phyloP scores from a whole-genome alignment of 352 stramenopile species.

The Lagenidium giganteum region DNA sequence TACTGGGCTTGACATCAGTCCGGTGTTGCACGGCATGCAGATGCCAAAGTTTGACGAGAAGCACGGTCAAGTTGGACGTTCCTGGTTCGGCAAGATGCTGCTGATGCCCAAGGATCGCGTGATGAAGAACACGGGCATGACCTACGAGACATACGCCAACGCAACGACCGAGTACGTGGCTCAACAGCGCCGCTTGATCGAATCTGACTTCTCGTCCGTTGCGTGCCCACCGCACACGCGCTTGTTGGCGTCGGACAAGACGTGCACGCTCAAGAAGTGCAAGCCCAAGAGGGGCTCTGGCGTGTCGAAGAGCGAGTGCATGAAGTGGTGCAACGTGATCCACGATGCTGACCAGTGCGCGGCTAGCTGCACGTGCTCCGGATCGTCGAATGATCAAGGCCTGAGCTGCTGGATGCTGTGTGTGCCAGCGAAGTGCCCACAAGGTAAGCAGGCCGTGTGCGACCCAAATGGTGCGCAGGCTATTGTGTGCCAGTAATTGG shows the following conservation, averaged over 20 bases:
- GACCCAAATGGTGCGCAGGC: slow-evolving; percentile 1
- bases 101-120: slow-evolving; percentile 14
- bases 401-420: slow-evolving; percentile 18
- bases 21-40: slow-evolving; percentile 17
- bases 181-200: too few species aligned
- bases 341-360: slow-evolving; percentile 5
- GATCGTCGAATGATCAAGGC: slow-evolving; percentile 1
- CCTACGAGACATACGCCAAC: slow-evolving; percentile 13
- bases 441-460: slow-evolving; percentile 2
- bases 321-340: slow-evolving; percentile 13
- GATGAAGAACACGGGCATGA: slow-evolving; percentile 10
- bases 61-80: slow-evolving; percentile 5
- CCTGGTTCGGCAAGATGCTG: slow-evolving; percentile 17
- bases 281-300: not conserved
- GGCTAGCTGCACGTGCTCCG: slow-evolving; percentile 6
- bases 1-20: slow-evolving; percentile 3
- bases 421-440: not conserved
- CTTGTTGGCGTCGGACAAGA: slow-evolving; percentile 12
- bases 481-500: slow-evolving; percentile 3
- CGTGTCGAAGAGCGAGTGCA: slow-evolving; percentile 7
- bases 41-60: slow-evolving; percentile 12
- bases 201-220: slow-evolving; percentile 7
- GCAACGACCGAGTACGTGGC: slow-evolving; percentile 11
- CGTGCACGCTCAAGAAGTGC: slow-evolving; percentile 13
- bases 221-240: slow-evolving; percentile 8